Conservation (phyloP, 805 yeast genomes). For the Yamadazyma nakazawae region DNA sequence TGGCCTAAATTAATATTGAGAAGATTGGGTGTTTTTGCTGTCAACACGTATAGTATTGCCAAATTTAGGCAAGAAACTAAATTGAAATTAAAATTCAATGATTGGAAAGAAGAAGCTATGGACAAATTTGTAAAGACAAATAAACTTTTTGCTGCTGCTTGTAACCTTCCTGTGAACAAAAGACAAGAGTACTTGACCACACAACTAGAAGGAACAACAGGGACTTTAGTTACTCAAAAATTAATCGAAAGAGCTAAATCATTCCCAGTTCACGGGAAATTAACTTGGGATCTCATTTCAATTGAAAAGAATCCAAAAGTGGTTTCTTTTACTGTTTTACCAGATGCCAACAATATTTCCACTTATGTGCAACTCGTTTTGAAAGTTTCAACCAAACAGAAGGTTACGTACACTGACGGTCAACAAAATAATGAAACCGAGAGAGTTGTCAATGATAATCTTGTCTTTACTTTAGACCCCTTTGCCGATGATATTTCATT, state of each 20-base stretch:
- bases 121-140: conserved; percentile 76
- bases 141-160: conserved; percentile 66
- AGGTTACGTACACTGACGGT: conserved; percentile 25
- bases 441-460: conserved; percentile 32
- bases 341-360: conserved; percentile 41
- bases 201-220: conserved; percentile 34
- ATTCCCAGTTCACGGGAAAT: conserved; percentile 53
- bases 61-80: conserved; percentile 44
- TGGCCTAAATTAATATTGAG: conserved; percentile 52
- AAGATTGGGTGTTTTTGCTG: conserved; percentile 63
- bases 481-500: conserved; percentile 34
- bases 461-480: conserved; percentile 40
- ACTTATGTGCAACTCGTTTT: conserved; percentile 39
- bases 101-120: conserved; percentile 85
- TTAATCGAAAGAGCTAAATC: conserved; percentile 31
- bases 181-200: conserved; percentile 44
- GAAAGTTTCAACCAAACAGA: conserved; percentile 36
- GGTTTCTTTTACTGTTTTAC: conserved; percentile 64
- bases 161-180: conserved; percentile 27
- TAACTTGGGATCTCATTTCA: conserved; percentile 76
- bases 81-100: conserved; percentile 54
- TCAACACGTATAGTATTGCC: conserved; percentile 56
- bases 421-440: conserved; percentile 18
- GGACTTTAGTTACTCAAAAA: conserved; percentile 29
- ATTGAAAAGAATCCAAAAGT: conserved; percentile 72